Conservation (phyloP, 2,329 filamentous ascomycete species). For the Botrytis hyacinthi region DNA sequence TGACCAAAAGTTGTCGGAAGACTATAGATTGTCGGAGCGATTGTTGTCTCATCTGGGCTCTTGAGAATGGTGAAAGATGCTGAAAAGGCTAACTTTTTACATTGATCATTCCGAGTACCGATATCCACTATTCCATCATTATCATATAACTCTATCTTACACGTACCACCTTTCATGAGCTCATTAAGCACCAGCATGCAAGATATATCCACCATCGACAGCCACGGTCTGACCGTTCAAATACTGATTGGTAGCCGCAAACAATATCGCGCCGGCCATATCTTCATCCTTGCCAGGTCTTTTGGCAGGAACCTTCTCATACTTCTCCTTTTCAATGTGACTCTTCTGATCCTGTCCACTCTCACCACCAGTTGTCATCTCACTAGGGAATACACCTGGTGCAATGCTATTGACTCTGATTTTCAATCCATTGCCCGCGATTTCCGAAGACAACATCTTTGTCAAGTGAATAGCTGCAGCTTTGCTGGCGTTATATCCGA, state of each 20-base stretch:
- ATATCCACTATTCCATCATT: neutral
- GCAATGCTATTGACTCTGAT: constrained; percentile 57
- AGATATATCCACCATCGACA: constrained; percentile 54
- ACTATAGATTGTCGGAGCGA: neutral
- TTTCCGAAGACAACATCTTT: constrained; percentile 52
- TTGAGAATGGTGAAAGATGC: neutral
- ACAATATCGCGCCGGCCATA: constrained; percentile 57
- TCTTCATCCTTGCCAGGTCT: constrained; percentile 57
- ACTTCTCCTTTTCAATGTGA: constrained; percentile 51
- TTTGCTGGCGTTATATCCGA: constrained; percentile 45
- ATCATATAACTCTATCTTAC: neutral
- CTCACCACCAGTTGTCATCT: constrained; percentile 52
- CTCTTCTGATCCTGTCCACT: constrained; percentile 53
- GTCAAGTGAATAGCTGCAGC: constrained; percentile 54
- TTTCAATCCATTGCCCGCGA: constrained; percentile 49
- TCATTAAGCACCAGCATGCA: constrained; percentile 29
- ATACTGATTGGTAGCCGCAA: constrained; percentile 46
- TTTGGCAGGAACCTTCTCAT: constrained; percentile 48
- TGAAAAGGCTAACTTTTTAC: neutral
- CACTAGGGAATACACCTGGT: constrained; percentile 55
- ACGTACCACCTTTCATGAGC: neutral
- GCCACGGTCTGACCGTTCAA: constrained; percentile 43
- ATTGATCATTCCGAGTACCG: neutral
- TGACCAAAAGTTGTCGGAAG: neutral
- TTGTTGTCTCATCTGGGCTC: neutral